Evolutionary conservation across 345 rosid genomes (phyloP).

Genomic region (Eucalyptus shirleyi): DNA sequence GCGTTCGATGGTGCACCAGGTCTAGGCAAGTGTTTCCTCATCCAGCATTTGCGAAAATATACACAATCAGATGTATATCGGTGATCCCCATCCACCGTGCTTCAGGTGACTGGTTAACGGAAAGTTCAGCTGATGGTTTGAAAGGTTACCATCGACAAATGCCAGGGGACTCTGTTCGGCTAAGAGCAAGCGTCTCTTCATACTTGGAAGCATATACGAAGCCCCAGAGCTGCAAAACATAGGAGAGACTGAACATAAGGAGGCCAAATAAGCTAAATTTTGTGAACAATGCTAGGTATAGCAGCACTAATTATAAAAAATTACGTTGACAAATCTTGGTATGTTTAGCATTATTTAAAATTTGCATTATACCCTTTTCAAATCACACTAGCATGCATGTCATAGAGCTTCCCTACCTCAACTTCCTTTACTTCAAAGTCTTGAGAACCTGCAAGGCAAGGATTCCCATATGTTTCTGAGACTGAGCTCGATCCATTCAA

Average conservation of each 20-base stretch:
- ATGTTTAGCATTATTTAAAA: not conserved
- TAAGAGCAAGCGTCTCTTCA: conserved; percentile 67
- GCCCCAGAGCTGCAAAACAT: conserved; percentile 68
- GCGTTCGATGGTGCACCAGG: not conserved
- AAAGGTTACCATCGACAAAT: conserved; percentile 59
- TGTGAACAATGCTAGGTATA: not conserved
- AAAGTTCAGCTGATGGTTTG: not conserved
- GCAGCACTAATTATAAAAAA: not conserved
- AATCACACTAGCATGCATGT: not conserved
- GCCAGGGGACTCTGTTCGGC: conserved; percentile 59
- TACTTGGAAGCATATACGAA: conserved; percentile 77
- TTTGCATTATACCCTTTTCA: not conserved
- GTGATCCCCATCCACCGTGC: not conserved
- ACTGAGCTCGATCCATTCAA: conserved; percentile 82
- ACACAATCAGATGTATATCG: not conserved
- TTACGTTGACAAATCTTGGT: not conserved
- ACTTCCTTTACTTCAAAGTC: conserved; percentile 86
- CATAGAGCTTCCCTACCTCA: conserved; percentile 42
- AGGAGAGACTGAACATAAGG: not conserved
- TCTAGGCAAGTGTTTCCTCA: not conserved
- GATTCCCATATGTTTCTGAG: conserved; percentile 89
- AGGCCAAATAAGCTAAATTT: not conserved
- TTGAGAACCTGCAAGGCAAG: conserved; percentile 71
- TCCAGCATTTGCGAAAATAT: not conserved
- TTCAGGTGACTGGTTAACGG: not conserved